These are phyloP conservation scores for Xylaria sp. DNA, from an alignment of 2,329 filamentous ascomycete genomes.

Conservation along the genomic window DNA sequence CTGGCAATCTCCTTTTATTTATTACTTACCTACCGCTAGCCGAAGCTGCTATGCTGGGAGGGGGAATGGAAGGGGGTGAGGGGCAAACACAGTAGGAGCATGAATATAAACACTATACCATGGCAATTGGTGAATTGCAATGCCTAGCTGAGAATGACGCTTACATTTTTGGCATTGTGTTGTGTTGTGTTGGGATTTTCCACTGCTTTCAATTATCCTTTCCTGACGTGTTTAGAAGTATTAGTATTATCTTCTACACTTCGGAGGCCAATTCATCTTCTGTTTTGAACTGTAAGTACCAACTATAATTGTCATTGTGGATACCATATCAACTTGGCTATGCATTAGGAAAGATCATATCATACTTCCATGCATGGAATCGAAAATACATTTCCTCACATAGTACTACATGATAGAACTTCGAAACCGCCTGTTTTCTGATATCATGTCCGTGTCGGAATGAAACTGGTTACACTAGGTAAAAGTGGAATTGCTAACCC, in stretches of 20 bases:
- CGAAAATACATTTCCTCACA: background rate
- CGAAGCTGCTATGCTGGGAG: background rate
- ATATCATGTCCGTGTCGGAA: background rate
- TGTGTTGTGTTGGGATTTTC: background rate
- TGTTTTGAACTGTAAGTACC: background rate
- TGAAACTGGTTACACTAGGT: background rate
- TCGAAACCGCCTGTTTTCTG: background rate
- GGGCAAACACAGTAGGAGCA: constrained; percentile 8
- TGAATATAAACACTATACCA: background rate
- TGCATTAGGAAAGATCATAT: background rate
- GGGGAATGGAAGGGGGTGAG: background rate
- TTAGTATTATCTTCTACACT: background rate
- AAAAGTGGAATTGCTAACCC: background rate
- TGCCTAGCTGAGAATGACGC: constrained; percentile 4
- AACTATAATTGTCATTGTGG: background rate
- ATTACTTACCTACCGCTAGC: background rate
- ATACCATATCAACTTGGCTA: background rate
- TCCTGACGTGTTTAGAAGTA: background rate
- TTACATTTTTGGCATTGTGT: constrained; percentile 11
- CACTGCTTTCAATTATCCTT: background rate
- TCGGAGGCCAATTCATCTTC: background rate
- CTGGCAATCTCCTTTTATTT: constrained; percentile 10
- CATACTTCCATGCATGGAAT: background rate
- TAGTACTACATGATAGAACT: background rate
- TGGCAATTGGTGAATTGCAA: background rate